These are phyloP conservation scores for Microsporum audouinii DNA, from an alignment of 2,329 filamentous ascomycete species.

Conservation along the genomic window DNA sequence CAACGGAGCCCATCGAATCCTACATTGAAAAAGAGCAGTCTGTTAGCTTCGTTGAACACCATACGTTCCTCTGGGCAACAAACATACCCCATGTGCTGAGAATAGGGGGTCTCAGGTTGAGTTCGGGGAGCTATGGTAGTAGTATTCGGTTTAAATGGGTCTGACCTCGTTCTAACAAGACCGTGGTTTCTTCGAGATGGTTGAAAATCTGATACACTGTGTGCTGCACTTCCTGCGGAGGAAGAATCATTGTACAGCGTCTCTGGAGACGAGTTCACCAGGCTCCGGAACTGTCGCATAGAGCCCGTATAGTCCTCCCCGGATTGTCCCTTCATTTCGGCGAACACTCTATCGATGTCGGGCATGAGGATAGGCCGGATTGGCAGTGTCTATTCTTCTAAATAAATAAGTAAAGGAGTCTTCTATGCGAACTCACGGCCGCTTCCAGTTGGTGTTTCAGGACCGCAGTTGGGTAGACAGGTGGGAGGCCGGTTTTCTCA, in stretches of 20 bases:
- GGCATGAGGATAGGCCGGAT: constrained; percentile 6
- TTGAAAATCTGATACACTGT: not conserved
- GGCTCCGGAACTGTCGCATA: not conserved
- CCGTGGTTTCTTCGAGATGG: not conserved
- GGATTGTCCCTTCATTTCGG: constrained; percentile 6
- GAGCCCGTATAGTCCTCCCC: not conserved
- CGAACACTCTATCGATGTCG: constrained; percentile 9
- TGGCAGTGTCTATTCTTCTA: not conserved
- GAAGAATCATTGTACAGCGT: not conserved
- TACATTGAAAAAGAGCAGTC: not conserved
- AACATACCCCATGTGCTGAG: constrained; percentile 1
- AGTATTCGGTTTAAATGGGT: not conserved
- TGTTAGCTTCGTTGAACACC: not conserved
- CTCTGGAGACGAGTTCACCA: not conserved
- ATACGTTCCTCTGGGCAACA: not conserved
- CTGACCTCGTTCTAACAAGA: not conserved
- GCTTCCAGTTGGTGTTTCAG: not conserved
- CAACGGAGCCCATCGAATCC: constrained; percentile 70
- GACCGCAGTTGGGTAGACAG: not conserved
- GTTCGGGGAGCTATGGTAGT: not conserved
- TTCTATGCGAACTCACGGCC: not conserved
- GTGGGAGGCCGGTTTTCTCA: not conserved
- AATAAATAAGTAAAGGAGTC: not conserved
- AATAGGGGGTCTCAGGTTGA: not conserved
- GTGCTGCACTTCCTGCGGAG: not conserved